Conservation (phyloP, 148 eudicot genomes). For the Silene uniflora region DNA sequence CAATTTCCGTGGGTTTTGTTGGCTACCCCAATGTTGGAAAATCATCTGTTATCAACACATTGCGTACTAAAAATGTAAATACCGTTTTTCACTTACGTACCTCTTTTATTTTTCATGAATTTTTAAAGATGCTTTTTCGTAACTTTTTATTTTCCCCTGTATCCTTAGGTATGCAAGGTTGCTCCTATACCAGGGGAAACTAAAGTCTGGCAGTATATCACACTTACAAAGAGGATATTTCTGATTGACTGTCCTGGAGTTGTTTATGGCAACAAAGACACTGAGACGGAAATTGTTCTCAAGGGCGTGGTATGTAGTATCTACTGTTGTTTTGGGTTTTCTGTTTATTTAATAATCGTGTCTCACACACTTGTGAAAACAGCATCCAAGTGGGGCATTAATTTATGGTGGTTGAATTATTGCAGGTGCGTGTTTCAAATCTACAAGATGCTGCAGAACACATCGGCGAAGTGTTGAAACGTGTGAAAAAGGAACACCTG, state of each 20-base stretch:
- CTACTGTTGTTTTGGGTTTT: slow-evolving; percentile 20
- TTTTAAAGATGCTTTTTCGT: not conserved
- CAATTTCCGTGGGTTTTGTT: slow-evolving; percentile 94
- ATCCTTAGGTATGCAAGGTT: slow-evolving; percentile 80
- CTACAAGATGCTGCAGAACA: slow-evolving; percentile 87
- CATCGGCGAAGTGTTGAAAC: slow-evolving; percentile 88
- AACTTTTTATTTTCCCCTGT: not conserved
- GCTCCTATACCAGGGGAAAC: slow-evolving; percentile 99
- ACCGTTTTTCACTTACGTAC: not conserved
- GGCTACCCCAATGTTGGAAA: slow-evolving; percentile 99
- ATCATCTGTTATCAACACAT: slow-evolving; percentile 92
- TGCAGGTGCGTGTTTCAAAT: slow-evolving; percentile 89
- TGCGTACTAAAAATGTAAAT: slow-evolving; percentile 88
- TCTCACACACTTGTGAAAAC: not conserved
- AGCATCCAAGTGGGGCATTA: too few relatives aligned
- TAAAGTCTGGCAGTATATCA: slow-evolving; percentile 98
- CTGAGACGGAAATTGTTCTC: slow-evolving; percentile 89
- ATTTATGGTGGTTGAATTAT: not conserved
- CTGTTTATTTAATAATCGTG: not conserved
- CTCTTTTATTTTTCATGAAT: not conserved
- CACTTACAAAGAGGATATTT: slow-evolving; percentile 88
- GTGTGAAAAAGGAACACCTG: slow-evolving; percentile 80
- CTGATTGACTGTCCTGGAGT: slow-evolving; percentile 98
- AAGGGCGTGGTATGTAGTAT: slow-evolving; percentile 99
- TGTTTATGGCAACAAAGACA: slow-evolving; percentile 70